Evolutionary conservation across 2,329 filamentous ascomycete species (phyloP).

Genomic region (Trichoderma semiorbis): DNA sequence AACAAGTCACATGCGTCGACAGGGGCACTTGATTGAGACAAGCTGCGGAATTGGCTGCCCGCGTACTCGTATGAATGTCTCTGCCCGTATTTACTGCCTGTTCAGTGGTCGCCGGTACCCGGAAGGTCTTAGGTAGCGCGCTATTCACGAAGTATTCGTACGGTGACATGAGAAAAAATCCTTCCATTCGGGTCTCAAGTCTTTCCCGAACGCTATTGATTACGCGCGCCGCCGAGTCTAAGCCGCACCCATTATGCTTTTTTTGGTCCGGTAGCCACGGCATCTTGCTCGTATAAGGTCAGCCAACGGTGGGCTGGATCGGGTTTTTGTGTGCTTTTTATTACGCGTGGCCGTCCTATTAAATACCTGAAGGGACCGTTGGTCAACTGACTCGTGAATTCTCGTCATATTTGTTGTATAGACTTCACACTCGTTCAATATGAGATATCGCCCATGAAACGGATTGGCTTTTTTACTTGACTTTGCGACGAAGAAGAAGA

Average conservation of each 20-base stretch:
- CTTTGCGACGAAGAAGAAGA: neutral
- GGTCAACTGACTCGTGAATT: neutral
- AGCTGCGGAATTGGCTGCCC: slow-evolving; percentile 1
- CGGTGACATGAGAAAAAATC: neutral
- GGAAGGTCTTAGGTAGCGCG: neutral
- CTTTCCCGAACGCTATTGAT: slow-evolving; percentile 1
- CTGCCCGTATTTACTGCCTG: neutral
- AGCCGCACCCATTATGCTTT: slow-evolving; percentile 8
- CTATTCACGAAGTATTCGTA: neutral
- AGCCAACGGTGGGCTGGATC: slow-evolving; percentile 7
- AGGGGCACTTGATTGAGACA: slow-evolving; percentile 5
- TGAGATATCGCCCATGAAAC: neutral
- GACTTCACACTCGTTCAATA: slow-evolving; percentile 4
- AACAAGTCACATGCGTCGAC: slow-evolving; percentile 10
- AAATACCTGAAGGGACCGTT: slow-evolving; percentile 5
- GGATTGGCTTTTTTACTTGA: neutral
- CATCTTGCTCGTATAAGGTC: slow-evolving; percentile 7
- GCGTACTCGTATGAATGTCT: neutral
- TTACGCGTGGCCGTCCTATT: slow-evolving; percentile 19
- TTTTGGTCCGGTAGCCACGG: slow-evolving; percentile 5
- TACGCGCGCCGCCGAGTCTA: neutral
- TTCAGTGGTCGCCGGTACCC: neutral
- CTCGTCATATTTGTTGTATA: neutral
- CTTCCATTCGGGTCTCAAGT: slow-evolving; percentile 6
- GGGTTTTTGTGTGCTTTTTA: neutral